Conservation (phyloP, 169 alveolate genomes). For the Besnoitia besnoiti region DNA sequence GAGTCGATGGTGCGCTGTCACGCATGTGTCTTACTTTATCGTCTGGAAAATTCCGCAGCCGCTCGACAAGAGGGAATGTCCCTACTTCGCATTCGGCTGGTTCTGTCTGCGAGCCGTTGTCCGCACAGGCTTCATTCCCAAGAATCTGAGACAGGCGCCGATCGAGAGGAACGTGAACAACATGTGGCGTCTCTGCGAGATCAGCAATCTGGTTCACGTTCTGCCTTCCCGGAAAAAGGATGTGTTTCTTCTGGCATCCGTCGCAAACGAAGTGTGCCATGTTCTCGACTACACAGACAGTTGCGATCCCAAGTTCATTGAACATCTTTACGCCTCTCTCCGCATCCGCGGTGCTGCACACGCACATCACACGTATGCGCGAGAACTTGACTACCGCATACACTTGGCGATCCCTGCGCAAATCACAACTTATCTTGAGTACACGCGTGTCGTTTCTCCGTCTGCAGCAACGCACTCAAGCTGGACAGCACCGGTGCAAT, state of each 20-base stretch:
- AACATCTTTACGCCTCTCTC: slow-evolving; percentile 93
- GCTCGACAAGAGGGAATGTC: background rate
- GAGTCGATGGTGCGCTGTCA: too few relatives aligned
- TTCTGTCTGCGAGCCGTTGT: background rate
- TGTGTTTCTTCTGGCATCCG: slow-evolving; percentile 87
- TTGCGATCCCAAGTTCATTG: slow-evolving; percentile 88
- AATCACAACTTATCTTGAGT: too few relatives aligned
- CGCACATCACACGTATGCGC: background rate
- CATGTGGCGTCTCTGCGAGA: slow-evolving; percentile 31
- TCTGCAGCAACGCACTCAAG: too few relatives aligned
- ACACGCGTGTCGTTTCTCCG: too few relatives aligned
- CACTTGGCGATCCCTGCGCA: too few relatives aligned
- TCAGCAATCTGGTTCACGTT: background rate
- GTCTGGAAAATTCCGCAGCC: background rate
- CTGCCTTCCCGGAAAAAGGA: slow-evolving; percentile 76
- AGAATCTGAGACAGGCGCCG: background rate
- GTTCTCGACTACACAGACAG: slow-evolving; percentile 93
- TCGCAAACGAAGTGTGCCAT: slow-evolving; percentile 93
- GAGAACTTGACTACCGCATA: too few relatives aligned
- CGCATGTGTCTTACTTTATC: background rate
- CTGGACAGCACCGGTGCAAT: too few relatives aligned
- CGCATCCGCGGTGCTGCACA: slow-evolving; percentile 88
- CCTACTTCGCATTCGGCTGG: background rate
- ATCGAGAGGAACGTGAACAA: slow-evolving; percentile 1
- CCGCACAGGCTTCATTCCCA: background rate